Conservation (phyloP, 257 asterid species). For the Penstemon barbatus region DNA sequence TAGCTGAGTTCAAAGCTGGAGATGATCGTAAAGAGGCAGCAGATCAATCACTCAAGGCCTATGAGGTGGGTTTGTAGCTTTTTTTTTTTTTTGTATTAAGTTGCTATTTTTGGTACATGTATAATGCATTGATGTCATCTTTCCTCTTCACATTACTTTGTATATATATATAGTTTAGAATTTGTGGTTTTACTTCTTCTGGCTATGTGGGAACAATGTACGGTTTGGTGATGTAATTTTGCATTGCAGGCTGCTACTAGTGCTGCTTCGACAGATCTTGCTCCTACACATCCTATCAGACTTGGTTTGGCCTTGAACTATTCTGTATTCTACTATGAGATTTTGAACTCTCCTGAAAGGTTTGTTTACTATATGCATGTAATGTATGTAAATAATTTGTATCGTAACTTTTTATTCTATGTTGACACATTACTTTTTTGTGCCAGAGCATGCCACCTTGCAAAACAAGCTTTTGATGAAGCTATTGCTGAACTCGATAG, state of each 20-base stretch:
- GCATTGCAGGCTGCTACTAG: conserved; percentile 60
- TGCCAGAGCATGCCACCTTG: conserved; percentile 78
- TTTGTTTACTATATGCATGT: background rate
- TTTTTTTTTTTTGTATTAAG: too few relatives aligned
- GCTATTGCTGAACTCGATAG: conserved; percentile 79
- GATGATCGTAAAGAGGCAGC: background rate
- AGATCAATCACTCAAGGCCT: background rate
- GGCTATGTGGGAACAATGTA: conserved; percentile 6
- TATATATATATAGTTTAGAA: background rate
- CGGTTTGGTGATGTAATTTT: background rate
- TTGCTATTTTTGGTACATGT: too few relatives aligned
- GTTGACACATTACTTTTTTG: conserved; percentile 16
- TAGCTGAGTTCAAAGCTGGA: background rate
- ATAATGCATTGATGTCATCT: too few relatives aligned
- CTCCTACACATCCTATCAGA: conserved; percentile 82
- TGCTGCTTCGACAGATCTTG: conserved; percentile 62
- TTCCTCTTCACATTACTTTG: too few relatives aligned
- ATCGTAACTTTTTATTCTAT: background rate
- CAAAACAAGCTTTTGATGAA: conserved; percentile 49
- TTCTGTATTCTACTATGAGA: conserved; percentile 82
- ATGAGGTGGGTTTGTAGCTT: background rate
- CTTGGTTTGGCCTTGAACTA: conserved; percentile 90
- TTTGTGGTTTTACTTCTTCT: conserved; percentile 18
- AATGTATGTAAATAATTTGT: background rate
- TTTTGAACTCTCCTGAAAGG: conserved; percentile 85